phyloP scores from a whole-genome alignment of 305 asterid genomes.

The Fraxinus floribunda region DNA sequence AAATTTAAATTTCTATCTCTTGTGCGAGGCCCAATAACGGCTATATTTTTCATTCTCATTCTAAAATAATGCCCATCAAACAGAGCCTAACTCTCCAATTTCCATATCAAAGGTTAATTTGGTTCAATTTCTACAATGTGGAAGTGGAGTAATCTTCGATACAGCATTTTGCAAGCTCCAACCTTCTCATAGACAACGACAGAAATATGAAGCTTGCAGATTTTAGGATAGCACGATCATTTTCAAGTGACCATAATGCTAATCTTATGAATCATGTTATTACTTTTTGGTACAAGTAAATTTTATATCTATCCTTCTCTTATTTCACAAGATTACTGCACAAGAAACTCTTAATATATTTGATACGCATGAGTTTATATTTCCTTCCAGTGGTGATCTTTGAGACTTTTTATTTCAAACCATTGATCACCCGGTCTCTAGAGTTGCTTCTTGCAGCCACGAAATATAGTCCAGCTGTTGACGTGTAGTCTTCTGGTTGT shows the following conservation, averaged over 20 bases:
- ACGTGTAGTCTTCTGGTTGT: too few species aligned
- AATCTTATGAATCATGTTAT: conserved; percentile 92
- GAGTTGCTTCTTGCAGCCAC: too few species aligned
- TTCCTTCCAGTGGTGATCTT: neutral
- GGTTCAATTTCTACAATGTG: conserved; percentile 6
- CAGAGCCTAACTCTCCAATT: too few species aligned
- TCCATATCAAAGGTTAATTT: conserved; percentile 72
- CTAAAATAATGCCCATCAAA: too few species aligned
- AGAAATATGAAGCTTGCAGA: conserved; percentile 96
- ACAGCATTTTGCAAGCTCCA: conserved; percentile 61
- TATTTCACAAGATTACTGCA: neutral
- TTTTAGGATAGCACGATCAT: conserved; percentile 91
- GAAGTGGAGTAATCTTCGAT: neutral
- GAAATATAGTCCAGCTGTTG: too few species aligned
- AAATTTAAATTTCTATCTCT: too few species aligned
- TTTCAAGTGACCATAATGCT: conserved; percentile 69
- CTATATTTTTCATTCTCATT: too few species aligned
- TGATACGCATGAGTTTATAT: neutral
- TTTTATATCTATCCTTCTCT: conserved; percentile 8
- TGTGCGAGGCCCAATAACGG: too few species aligned
- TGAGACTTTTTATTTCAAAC: too few species aligned
- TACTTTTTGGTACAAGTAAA: conserved; percentile 94
- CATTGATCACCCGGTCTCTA: too few species aligned
- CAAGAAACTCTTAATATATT: too few species aligned
- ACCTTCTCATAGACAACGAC: conserved; percentile 89